Evolutionary conservation across 2,329 filamentous ascomycete species (phyloP), one percentile per base, ranked within the genome.

Genomic region (Colletotrichum orbiculare): DNA sequence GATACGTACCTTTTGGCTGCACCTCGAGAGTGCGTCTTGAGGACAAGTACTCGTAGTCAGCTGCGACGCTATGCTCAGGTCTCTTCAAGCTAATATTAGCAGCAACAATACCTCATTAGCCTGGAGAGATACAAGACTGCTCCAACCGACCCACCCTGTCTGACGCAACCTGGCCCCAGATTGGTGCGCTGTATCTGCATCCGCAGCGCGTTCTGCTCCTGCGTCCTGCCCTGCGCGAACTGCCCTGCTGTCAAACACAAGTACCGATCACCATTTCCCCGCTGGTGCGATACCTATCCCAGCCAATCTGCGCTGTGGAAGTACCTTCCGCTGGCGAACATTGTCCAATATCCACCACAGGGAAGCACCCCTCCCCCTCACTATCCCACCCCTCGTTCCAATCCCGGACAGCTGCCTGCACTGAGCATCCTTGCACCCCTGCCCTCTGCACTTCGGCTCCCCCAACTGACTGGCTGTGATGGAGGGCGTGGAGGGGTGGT

Each of bases 401-500:
- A 50, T 52, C 34, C 53, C 59, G 54, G 60, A 47, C 47, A 65
- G 25, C 45, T 42, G 48, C 39, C 25, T 55, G 45, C 25, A 43
- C 46, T 47, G n/a, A 35, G 15, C 33, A 62, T 38, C 63, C 63
- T 47, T 63, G 63, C 12, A 43, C 37, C 52, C 56, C 56, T 39
- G 39, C 47, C 25, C 39, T 38, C 25, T 25, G 25, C 25, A 25
- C 25, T 25, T 25, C 25, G 46, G 52, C 57, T 65, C 52, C 58
- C 53, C 58, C 62, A 61, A 65, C 47, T 62, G 62, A 52, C 41
- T 49, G 52, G 47, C 45, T 55, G 47, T 34, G 46, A 62, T 56
- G 52, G 58, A 54, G 56, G 38, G n/a, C 39, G 50, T 61, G 61
- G 61, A 56, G 62, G 62, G 62, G 57, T 65, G 62, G 62, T 38